Evolutionary conservation across 768 basidiomycete genomes (phyloP), one percentile per base, ranked within the genome.

Genomic region (Amanita jacksonii): DNA sequence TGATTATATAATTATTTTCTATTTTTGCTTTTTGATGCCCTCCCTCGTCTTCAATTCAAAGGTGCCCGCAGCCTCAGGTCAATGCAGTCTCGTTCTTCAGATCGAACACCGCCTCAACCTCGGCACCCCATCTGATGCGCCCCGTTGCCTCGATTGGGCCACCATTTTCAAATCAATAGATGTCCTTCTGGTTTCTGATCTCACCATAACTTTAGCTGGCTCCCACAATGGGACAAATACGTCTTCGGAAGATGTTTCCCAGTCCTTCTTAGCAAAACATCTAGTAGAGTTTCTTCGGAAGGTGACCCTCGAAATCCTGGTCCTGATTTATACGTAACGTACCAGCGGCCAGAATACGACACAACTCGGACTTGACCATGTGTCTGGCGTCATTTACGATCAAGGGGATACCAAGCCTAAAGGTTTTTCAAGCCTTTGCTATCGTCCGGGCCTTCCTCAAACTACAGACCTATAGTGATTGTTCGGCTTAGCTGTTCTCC

Each of bases 131-230:
- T 66, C 84, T 46, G 63, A 63, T 45, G 62, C 72, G 19, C 62
- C 57, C 16, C 76, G 80, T 54, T 58, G 63, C 46, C 52, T 79
- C 13, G 37, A 54, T 18, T 52, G 62, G 51, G 52, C 68, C 52
- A 53, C 63, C 43, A 60, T 69, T 43, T 61, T 62, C 8, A 61
- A 62, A 9, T 54, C 61, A 33, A 54, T 79, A 22, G 75, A 79
- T 54, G 65, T 81, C 18, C 53, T 73, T 28, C 62, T 73, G 37
- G 57, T 67, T 28, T 70, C 77, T 5, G 66, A 70, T 54, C 51
- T 85, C 31, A 51, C 65, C 23, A 54, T 87, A 46, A 62, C 73
- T 9, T 53, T 86, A 49, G 66, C 73, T 46, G 84, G 81, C 31
- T 61, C 62, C 24, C 50, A 75, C 23, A 68, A 85, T 52, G 64